Percentiles rank a stretch among this genome's conserved stretches.
These are phyloP conservation scores for Corylus avellana DNA, from an alignment of 306 rosid genomes.

Conservation along the genomic window DNA sequence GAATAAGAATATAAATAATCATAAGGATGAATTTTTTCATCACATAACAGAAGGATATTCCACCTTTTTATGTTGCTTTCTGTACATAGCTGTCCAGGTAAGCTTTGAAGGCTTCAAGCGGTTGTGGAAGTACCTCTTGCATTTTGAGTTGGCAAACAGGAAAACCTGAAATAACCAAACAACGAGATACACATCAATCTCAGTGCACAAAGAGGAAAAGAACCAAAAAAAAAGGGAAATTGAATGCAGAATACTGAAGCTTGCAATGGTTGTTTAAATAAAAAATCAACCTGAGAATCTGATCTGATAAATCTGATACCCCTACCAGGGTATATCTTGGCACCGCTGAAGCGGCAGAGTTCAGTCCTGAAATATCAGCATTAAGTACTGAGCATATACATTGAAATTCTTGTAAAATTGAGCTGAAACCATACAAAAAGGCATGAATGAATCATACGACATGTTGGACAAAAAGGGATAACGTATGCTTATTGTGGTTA, in stretches of 20 bases:
- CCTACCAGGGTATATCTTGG: slow-evolving; percentile 84
- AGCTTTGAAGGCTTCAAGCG: slow-evolving; percentile 84
- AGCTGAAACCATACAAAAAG: background rate
- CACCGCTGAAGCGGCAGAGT: slow-evolving; percentile 86
- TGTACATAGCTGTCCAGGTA: slow-evolving; percentile 84
- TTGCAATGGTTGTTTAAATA: background rate
- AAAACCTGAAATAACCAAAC: slow-evolving; percentile 51
- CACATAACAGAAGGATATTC: background rate
- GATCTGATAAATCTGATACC: slow-evolving; percentile 81
- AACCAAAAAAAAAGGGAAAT: background rate
- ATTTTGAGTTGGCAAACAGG: slow-evolving; percentile 76
- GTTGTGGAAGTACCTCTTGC: slow-evolving; percentile 76
- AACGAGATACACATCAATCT: background rate
- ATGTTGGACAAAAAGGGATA: background rate
- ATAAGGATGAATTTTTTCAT: background rate
- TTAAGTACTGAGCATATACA: slow-evolving; percentile 5
- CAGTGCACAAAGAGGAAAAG: background rate
- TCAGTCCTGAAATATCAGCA: slow-evolving; percentile 62
- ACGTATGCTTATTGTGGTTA: background rate
- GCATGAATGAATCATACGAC: background rate
- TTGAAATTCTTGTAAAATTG: background rate
- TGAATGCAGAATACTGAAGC: background rate
- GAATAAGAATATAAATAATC: background rate
- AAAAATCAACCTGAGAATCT: slow-evolving; percentile 73
- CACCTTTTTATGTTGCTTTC: slow-evolving; percentile 91